These are phyloP conservation scores for Poa pratensis DNA, from an alignment of 176 grass and related monocot genomes.

Conservation along the genomic window DNA sequence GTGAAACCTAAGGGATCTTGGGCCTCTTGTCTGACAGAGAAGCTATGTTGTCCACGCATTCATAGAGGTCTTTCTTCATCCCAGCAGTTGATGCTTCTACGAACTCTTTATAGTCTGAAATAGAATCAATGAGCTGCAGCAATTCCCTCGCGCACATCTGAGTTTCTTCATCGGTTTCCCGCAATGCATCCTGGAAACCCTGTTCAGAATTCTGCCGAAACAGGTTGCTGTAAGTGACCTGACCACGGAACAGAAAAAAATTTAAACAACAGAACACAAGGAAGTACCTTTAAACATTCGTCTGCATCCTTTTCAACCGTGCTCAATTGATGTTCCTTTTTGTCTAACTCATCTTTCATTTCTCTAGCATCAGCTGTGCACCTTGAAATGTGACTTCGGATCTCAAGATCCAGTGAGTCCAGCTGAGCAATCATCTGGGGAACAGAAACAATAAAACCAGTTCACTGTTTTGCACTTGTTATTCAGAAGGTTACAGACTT, in stretches of 20 bases:
- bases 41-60: conserved; percentile 59
- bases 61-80: conserved; percentile 61
- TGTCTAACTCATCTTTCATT: conserved; percentile 51
- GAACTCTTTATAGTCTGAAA: conserved; percentile 66
- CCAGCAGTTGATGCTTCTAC: conserved; percentile 49
- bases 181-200: conserved; percentile 36
- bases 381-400: conserved; percentile 49
- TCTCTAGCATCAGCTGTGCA: conserved; percentile 52
- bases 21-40: conserved; percentile 35
- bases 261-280: not conserved
- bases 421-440: conserved; percentile 51
- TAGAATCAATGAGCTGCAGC: conserved; percentile 56
- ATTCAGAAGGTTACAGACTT: not conserved
- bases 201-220: conserved; percentile 60
- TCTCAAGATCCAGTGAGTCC: conserved; percentile 53
- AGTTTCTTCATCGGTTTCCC: conserved; percentile 50
- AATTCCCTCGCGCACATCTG: conserved; percentile 55
- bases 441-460: not conserved
- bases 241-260: too few relatives aligned
- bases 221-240: not conserved
- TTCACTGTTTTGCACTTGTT: not conserved
- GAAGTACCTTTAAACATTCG: conserved; percentile 62
- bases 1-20: conserved; percentile 30
- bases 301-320: conserved; percentile 59
- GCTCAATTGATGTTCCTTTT: conserved; percentile 51